phyloP scores from a whole-genome alignment of 352 stramenopile species.

The Phytopythium helicoides region DNA sequence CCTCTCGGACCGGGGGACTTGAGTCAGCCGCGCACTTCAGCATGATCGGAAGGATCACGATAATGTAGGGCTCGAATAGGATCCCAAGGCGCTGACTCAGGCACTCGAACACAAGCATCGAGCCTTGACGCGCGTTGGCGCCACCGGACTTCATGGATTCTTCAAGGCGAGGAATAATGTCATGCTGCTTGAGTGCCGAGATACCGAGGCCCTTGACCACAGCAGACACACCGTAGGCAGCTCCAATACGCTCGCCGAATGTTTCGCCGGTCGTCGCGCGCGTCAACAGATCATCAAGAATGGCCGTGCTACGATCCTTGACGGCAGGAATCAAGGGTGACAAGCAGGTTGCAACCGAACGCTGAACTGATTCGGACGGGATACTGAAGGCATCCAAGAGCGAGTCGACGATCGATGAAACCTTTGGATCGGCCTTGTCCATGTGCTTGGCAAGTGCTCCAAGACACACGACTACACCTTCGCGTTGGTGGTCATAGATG shows the following conservation, averaged over 20 bases:
- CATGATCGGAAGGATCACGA: slow-evolving; percentile 98
- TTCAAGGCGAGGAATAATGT: slow-evolving; percentile 93
- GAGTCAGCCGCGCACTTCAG: slow-evolving; percentile 97
- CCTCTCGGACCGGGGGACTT: slow-evolving; percentile 95
- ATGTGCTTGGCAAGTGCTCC: slow-evolving; percentile 90
- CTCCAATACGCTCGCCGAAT: slow-evolving; percentile 90
- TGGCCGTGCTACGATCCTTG: slow-evolving; percentile 66
- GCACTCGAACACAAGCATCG: slow-evolving; percentile 98
- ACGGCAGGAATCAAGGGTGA: slow-evolving; percentile 85
- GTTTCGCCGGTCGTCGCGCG: slow-evolving; percentile 72
- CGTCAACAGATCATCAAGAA: slow-evolving; percentile 76
- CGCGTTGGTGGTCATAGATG: slow-evolving; percentile 86
- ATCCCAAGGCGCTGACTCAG: slow-evolving; percentile 95
- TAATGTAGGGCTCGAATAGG: slow-evolving; percentile 98
- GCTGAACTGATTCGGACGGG: slow-evolving; percentile 92
- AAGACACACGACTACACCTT: slow-evolving; percentile 89
- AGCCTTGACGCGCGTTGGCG: slow-evolving; percentile 86
- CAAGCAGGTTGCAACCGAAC: slow-evolving; percentile 89
- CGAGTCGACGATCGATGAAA: slow-evolving; percentile 84
- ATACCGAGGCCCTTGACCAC: slow-evolving; percentile 99
- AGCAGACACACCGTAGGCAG: slow-evolving; percentile 96
- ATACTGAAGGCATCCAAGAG: slow-evolving; percentile 89
- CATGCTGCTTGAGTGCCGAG: slow-evolving; percentile 96
- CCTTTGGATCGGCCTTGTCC: slow-evolving; percentile 84
- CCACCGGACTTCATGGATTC: slow-evolving; percentile 77